Evolutionary conservation across 352 stramenopile genomes (phyloP).

Genomic region (Phytopythium oedochilum): DNA sequence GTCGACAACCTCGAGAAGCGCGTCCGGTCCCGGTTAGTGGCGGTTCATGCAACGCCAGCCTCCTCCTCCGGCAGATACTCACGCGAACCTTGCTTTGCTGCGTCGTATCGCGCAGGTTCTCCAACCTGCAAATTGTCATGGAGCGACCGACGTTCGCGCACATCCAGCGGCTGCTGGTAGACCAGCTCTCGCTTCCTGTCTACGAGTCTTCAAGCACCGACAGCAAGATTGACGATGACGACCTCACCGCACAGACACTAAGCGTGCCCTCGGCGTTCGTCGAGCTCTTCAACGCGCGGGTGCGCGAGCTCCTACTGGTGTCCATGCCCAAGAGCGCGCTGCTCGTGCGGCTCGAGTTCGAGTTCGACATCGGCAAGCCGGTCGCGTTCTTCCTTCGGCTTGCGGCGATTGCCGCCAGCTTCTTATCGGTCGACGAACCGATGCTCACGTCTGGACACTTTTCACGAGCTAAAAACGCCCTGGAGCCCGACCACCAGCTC

Average conservation of each 20-base stretch:
- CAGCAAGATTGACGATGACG: neutral
- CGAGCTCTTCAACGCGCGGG: slow-evolving; percentile 29
- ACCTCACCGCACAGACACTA: slow-evolving; percentile 4
- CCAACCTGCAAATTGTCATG: slow-evolving; percentile 75
- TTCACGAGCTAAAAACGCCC: slow-evolving; percentile 35
- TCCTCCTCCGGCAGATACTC: too few relatives aligned
- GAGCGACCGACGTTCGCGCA: slow-evolving; percentile 48
- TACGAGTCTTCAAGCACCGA: slow-evolving; percentile 20
- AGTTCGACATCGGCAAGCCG: slow-evolving; percentile 75
- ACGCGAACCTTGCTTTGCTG: neutral
- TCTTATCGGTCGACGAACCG: slow-evolving; percentile 32
- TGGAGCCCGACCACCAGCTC: slow-evolving; percentile 75
- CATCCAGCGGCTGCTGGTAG: slow-evolving; percentile 37
- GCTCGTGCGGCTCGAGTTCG: slow-evolving; percentile 51
- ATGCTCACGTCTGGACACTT: slow-evolving; percentile 45
- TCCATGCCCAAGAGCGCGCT: slow-evolving; percentile 25
- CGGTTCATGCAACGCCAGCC: too few relatives aligned
- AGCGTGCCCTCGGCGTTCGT: slow-evolving; percentile 22
- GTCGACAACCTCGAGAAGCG: slow-evolving; percentile 80
- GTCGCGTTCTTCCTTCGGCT: slow-evolving; percentile 65
- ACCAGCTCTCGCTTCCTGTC: slow-evolving; percentile 30
- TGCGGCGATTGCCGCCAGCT: slow-evolving; percentile 37
- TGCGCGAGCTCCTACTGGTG: slow-evolving; percentile 31
- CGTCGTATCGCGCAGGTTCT: slow-evolving; percentile 59
- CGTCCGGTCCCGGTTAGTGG: slow-evolving; percentile 55